A percentile compares a stretch with the other conserved stretches of the same genome.
Evolutionary conservation across 1,284 basidiomycete genomes (phyloP).

Genomic region (Phenoliferia sp.): DNA sequence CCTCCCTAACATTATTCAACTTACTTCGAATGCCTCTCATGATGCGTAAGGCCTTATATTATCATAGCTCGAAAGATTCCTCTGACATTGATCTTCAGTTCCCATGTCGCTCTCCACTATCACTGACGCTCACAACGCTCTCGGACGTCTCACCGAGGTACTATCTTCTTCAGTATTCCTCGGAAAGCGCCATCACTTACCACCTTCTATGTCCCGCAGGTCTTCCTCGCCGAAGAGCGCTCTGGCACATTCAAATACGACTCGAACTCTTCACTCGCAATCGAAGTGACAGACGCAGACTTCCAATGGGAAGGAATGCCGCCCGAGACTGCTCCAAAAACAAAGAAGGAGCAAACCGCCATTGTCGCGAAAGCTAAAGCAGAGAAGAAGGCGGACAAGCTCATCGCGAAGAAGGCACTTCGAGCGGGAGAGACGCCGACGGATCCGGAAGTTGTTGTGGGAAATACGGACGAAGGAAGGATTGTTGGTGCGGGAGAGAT

Average conservation of each 20-base stretch:
- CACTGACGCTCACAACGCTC: slow-evolving; percentile 71
- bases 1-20: slow-evolving; percentile 67
- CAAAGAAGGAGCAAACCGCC: slow-evolving; percentile 38
- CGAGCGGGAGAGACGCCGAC: slow-evolving; percentile 10
- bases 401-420: slow-evolving; percentile 3
- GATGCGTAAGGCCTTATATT: slow-evolving; percentile 52
- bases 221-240: slow-evolving; percentile 73
- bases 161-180: slow-evolving; percentile 35
- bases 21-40: slow-evolving; percentile 68
- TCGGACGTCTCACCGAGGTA: slow-evolving; percentile 53
- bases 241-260: slow-evolving; percentile 56
- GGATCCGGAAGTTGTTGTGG: slow-evolving; percentile 10
- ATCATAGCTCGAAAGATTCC: slow-evolving; percentile 26
- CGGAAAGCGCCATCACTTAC: background rate
- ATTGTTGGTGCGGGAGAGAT: background rate
- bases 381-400: slow-evolving; percentile 20
- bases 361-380: slow-evolving; percentile 33
- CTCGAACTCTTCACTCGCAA: slow-evolving; percentile 52
- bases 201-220: slow-evolving; percentile 43
- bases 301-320: slow-evolving; percentile 79
- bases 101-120: slow-evolving; percentile 70
- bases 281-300: slow-evolving; percentile 61
- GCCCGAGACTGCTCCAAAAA: slow-evolving; percentile 48
- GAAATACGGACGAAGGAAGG: slow-evolving; percentile 3
- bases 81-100: slow-evolving; percentile 44